Base-by-base conservation (phyloP, 139 green algal genomes). In the Astrephomene gubernaculifera region DNA sequence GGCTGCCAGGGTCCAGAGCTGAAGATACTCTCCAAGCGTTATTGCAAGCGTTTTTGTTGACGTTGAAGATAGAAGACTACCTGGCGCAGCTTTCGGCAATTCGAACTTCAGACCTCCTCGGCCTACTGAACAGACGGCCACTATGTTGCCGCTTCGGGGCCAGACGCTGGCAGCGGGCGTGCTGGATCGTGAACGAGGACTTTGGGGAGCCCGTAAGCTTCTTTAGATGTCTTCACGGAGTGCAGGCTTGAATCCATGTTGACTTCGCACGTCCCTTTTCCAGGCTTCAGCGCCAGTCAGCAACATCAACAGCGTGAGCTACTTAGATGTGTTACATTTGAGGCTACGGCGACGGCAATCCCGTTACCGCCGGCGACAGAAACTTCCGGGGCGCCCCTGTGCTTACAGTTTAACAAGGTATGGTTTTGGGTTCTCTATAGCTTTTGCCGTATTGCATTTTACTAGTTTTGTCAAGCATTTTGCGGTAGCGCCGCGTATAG, bases 351-450 rank as follows among this genome's bases (percentile, higher is more conserved):
- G 0, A 52, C 63, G 8, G 19, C 22, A 33, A 31, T 84, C 29
- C 63, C 61, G 2, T 33, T 84, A 31, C 78, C 78, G 6, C 78
- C 78, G 0, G 63, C 63, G 1, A 9, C 21, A 0, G 43, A 53
- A 2, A 74, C 78, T 0, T 19, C 22, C 0, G 78, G 63, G 2
- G 0, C 65, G 6, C 78, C 78, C 22, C 5, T 84, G 4, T 43
- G 49, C 31, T 41, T 38, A 31, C 39, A 64, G 21, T 84, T 53
- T 33, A 84, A 83, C 60, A 61, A 38, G 76, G 74, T 84, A 35
- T 73, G 63, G 2, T 41, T 70, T 70, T 70, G 29, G 25, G 17
- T 70, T 33, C 33, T 71, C 4, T 71, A 57, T 12, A 25, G 49
- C 49, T 57, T 25, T 57, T 57, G 49, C 64, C 6, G 6, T 12